Base-by-base conservation (phyloP, 1,284 basidiomycete species). In the Sphaerobolus stellatus region DNA sequence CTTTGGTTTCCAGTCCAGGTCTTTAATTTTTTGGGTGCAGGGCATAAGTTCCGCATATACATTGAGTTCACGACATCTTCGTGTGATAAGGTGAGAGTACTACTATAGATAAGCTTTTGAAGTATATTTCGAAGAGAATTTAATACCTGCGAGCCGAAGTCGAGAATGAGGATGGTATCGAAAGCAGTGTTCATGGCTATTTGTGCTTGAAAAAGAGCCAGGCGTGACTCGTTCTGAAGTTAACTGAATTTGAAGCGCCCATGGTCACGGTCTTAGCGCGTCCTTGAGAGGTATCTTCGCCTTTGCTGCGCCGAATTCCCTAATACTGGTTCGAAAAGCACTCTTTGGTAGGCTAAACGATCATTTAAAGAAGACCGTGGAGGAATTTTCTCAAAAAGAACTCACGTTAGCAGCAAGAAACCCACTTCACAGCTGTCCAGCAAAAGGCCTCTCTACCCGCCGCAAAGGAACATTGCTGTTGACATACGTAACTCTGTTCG, bases 31-130 rank as follows among this genome's bases (percentile, higher is more conserved):
- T 54, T 92, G 89, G 3, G 96, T 99, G 74, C 97, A 99, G 36
- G 97, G 94, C 76, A 98, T 85, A 70, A 99, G 83, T 78, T 99
- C 97, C 59, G 96, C 97, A 72, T 99, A 99, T 55, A 99, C 93
- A 59, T 94, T 94, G 70, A 96, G 83, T 74, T 99, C 97, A 70
- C 97, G 90, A 80, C 96, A 98, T 85, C 97, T 82, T 69, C 97
- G 79, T 18, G 96, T 98, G 74, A 99, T 99, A 62, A 99, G 79
- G 78, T 99, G 97, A 64, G 95, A 98, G 74, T 98, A 98, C 90
- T 97, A 58, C 58, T 50, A 48, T 29, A 18, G 48, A 38, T 41
- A 11, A 31, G 28, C 31, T 34, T 13, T 14, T 25, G 18, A 59
- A 56, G 61, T 51, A 57, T 60, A 48, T 50, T 53, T 63, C 36